Evolutionary conservation across 306 rosid species (phyloP).

Genomic region (Ormosia emarginata): DNA sequence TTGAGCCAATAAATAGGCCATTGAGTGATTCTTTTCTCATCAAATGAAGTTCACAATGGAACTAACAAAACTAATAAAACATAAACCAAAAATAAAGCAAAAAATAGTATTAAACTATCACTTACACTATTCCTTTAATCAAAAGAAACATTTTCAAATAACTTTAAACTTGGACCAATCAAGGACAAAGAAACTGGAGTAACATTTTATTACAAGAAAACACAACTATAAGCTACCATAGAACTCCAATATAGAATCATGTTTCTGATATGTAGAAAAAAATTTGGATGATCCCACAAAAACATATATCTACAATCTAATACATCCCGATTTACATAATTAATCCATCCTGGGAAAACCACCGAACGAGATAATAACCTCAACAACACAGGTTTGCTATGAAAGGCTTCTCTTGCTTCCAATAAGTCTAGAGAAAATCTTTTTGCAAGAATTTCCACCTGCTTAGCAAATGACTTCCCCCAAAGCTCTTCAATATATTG

Average conservation of each 20-base stretch:
- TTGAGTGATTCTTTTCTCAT: neutral
- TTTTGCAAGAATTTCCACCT: slow-evolving; percentile 61
- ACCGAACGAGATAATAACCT: neutral
- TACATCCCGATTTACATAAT: neutral
- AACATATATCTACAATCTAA: no score
- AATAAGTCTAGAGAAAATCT: slow-evolving; percentile 50
- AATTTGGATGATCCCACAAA: neutral
- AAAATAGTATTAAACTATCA: no score
- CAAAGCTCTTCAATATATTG: slow-evolving; percentile 51
- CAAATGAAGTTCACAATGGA: neutral
- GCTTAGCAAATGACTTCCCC: slow-evolving; percentile 59
- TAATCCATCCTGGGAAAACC: neutral
- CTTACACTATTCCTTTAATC: no score
- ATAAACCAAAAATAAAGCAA: neutral
- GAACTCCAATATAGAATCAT: no score
- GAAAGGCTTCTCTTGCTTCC: slow-evolving; percentile 58
- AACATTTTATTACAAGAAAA: no score
- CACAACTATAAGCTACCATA: no score
- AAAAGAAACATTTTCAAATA: neutral
- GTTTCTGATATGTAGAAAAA: neutral
- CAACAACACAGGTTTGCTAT: slow-evolving; percentile 44
- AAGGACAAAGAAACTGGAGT: no score
- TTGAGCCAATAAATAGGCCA: neutral
- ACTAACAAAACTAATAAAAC: neutral
- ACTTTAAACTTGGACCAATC: no score